Evolutionary conservation across 73 alveolate genomes (phyloP).

Genomic region (Blepharisma stoltei): DNA sequence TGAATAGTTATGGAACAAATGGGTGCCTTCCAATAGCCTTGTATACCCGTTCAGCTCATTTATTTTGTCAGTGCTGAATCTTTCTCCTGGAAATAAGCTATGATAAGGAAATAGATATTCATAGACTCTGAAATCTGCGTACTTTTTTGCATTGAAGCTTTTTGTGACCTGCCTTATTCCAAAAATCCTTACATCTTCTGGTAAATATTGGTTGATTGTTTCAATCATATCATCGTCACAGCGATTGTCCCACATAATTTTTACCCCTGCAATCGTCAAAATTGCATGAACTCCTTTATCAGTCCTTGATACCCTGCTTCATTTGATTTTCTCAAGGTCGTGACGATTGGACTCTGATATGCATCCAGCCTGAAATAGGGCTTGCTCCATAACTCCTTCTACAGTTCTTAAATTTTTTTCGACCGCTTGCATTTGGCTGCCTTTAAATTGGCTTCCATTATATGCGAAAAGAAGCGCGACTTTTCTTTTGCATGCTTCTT

Average conservation of each 20-base stretch:
- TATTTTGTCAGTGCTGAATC: slow-evolving; percentile 57
- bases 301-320: slow-evolving; percentile 87
- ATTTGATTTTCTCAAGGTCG: slow-evolving; percentile 59
- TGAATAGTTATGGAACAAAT: slow-evolving; percentile 89
- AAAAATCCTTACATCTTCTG: slow-evolving; percentile 75
- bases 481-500: slow-evolving; percentile 89
- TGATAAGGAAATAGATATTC: slow-evolving; percentile 83
- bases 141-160: slow-evolving; percentile 82
- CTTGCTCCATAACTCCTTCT: slow-evolving; percentile 25
- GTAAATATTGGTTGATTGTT: slow-evolving; percentile 69
- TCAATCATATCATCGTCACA: slow-evolving; percentile 52
- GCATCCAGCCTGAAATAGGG: neutral
- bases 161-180: slow-evolving; percentile 64
- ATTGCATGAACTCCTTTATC: slow-evolving; percentile 88
- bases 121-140: slow-evolving; percentile 79
- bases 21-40: slow-evolving; percentile 75
- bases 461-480: slow-evolving; percentile 32
- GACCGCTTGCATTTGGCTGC: neutral
- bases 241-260: slow-evolving; percentile 43
- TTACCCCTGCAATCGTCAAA: slow-evolving; percentile 66
- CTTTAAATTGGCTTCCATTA: slow-evolving; percentile 26
- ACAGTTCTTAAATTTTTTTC: neutral
- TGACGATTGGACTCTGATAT: slow-evolving; percentile 56
- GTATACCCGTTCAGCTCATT: slow-evolving; percentile 42
- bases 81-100: slow-evolving; percentile 29